phyloP scores from a whole-genome alignment of 2,329 filamentous ascomycete genomes.

The Apiospora sp. region DNA sequence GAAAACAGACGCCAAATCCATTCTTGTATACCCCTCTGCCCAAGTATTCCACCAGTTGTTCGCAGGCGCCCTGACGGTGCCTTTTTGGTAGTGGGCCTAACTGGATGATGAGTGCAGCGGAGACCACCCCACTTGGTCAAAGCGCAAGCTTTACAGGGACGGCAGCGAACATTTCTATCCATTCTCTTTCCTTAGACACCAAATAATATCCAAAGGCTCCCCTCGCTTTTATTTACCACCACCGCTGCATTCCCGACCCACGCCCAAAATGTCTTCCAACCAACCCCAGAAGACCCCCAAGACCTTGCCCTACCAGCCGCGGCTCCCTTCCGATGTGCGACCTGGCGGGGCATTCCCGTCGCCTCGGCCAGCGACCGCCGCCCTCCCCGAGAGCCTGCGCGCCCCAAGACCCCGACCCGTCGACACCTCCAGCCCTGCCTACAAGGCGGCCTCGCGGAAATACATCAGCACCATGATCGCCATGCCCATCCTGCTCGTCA shows the following conservation, averaged over 20 bases:
- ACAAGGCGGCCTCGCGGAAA: constrained; percentile 50
- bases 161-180: too few relatives aligned
- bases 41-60: too few relatives aligned
- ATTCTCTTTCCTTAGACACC: too few relatives aligned
- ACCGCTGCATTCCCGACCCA: not conserved
- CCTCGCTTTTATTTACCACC: too few relatives aligned
- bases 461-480: constrained; percentile 59
- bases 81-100: too few relatives aligned
- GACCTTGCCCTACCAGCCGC: constrained; percentile 13
- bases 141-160: too few relatives aligned
- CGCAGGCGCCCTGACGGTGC: too few relatives aligned
- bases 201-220: too few relatives aligned
- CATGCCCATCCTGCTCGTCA: constrained; percentile 62
- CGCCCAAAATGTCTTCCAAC: not conserved
- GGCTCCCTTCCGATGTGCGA: not conserved
- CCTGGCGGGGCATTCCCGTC: not conserved
- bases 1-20: too few relatives aligned
- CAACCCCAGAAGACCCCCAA: constrained; percentile 9
- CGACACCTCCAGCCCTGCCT: constrained; percentile 46
- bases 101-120: too few relatives aligned
- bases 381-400: constrained; percentile 27
- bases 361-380: not conserved
- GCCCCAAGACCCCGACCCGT: constrained; percentile 32
- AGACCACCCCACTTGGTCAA: too few relatives aligned
- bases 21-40: too few relatives aligned